Percentiles rank a stretch among this genome's conserved stretches.
phyloP scores from a whole-genome alignment of 192 early-diverging fungal genomes.

The Diversispora eburnea region DNA sequence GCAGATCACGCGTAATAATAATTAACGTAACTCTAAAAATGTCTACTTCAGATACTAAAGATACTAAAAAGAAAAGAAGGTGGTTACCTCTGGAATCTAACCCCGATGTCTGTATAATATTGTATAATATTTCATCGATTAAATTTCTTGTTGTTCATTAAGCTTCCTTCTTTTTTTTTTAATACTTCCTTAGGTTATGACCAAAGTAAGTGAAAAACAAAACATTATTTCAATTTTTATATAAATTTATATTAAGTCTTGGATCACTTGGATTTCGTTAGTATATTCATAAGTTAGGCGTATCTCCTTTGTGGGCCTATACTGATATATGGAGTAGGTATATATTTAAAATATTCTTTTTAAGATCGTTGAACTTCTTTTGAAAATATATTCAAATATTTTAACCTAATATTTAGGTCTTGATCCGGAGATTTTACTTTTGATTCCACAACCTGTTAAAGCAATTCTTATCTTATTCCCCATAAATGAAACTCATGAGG shows the following conservation, averaged over 20 bases:
- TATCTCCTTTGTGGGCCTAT: constrained; percentile 59
- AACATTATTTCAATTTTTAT: neutral
- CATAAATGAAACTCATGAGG: constrained; percentile 56
- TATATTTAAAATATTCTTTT: too few species aligned
- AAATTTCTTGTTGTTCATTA: neutral
- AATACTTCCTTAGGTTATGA: constrained; percentile 36
- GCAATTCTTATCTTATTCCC: constrained; percentile 92
- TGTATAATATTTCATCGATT: neutral
- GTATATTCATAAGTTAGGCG: constrained; percentile 70
- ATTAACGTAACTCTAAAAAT: too few species aligned
- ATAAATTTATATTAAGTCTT: neutral
- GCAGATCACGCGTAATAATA: too few species aligned
- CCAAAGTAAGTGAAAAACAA: constrained; percentile 44
- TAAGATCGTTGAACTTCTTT: too few species aligned
- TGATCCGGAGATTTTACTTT: constrained; percentile 75
- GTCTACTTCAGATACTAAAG: neutral
- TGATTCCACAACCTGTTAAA: constrained; percentile 78
- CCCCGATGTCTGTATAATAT: constrained; percentile 59
- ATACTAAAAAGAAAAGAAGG: constrained; percentile 30
- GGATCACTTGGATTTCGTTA: constrained; percentile 32
- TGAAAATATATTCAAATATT: too few species aligned
- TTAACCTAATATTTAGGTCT: constrained; percentile 48
- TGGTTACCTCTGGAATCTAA: constrained; percentile 92
- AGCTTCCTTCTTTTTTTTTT: neutral
- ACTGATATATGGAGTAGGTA: constrained; percentile 75